A percentile compares a stretch with the other conserved stretches of the same genome.
phyloP scores from a whole-genome alignment of 352 stramenopile genomes.

The Aphanomyces stellatus region DNA sequence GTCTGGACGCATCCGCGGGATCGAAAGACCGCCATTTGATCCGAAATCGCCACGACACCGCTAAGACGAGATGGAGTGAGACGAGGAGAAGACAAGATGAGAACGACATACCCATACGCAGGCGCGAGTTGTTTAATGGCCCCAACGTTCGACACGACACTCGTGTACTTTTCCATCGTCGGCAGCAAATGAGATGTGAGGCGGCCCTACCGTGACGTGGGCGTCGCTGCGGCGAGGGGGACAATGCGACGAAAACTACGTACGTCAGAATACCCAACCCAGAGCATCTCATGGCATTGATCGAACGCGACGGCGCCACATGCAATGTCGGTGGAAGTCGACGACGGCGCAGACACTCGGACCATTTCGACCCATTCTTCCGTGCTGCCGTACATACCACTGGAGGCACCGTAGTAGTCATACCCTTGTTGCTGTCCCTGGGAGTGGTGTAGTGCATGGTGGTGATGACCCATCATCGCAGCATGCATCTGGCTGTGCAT shows the following conservation, averaged over 20 bases:
- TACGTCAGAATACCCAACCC: conserved; percentile 17
- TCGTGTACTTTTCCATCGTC: conserved; percentile 21
- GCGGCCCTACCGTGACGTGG: conserved; percentile 15
- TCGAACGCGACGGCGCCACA: conserved; percentile 15
- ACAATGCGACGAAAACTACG: not conserved
- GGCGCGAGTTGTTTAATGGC: conserved; percentile 19
- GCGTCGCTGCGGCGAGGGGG: not conserved
- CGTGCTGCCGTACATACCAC: not conserved
- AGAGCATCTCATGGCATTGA: conserved; percentile 19
- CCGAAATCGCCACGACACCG: conserved; percentile 16
- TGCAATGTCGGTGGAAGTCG: not conserved
- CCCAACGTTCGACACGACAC: conserved; percentile 2
- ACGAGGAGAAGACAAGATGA: not conserved
- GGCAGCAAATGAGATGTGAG: conserved; percentile 18
- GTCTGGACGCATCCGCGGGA: conserved; percentile 17
- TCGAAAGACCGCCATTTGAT: conserved; percentile 13
- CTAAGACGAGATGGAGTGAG: not conserved
- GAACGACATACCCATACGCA: conserved; percentile 2
- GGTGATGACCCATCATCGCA: not conserved
- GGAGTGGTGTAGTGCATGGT: not conserved
- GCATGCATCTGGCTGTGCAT: conserved; percentile 10
- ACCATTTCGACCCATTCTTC: conserved; percentile 19
- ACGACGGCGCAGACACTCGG: not conserved
- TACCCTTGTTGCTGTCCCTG: conserved; percentile 11
- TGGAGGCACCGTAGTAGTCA: conserved; percentile 6